Percentiles rank a stretch among this genome's conserved stretches.
Conservation (phyloP, 768 basidiomycete genomes). For the Lentinula raphanica region DNA sequence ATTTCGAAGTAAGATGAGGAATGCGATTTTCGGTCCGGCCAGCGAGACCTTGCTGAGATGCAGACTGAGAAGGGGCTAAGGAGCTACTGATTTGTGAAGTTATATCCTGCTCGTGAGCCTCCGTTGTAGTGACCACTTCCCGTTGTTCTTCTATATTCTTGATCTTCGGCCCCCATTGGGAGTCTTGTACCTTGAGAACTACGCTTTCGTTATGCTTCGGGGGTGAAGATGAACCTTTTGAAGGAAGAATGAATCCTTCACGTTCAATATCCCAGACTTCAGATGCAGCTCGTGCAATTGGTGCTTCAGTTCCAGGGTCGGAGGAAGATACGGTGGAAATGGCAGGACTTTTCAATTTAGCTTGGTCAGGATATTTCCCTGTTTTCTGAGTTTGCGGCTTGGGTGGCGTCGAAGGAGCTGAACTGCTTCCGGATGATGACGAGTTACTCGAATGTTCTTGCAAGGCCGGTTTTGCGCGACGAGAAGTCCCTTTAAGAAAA, state of each 20-base stretch:
- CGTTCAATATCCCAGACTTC: slow-evolving; percentile 55
- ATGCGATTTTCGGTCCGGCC: not conserved
- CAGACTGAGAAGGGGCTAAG: slow-evolving; percentile 49
- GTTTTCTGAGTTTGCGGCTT: not conserved
- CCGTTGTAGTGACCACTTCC: not conserved
- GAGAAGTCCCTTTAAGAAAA: not conserved
- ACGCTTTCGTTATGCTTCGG: not conserved
- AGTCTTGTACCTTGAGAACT: not conserved
- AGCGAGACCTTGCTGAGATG: slow-evolving; percentile 38
- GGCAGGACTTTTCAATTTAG: not conserved
- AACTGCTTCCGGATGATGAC: not conserved
- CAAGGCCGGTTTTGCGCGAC: not conserved
- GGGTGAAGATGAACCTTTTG: slow-evolving; percentile 12
- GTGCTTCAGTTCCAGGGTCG: not conserved
- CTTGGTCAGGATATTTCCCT: not conserved
- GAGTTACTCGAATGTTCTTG: not conserved
- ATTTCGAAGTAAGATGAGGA: slow-evolving; percentile 13
- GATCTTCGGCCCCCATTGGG: not conserved
- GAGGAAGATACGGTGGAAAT: not conserved
- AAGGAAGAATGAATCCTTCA: slow-evolving; percentile 24
- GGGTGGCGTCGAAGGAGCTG: not conserved
- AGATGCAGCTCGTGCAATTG: slow-evolving; percentile 25
- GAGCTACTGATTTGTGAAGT: slow-evolving; percentile 12
- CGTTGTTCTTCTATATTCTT: not conserved
- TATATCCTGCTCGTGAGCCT: not conserved